These are phyloP conservation scores for Camellia sinensis DNA, from an alignment of 148 eudicot species.

Conservation along the genomic window DNA sequence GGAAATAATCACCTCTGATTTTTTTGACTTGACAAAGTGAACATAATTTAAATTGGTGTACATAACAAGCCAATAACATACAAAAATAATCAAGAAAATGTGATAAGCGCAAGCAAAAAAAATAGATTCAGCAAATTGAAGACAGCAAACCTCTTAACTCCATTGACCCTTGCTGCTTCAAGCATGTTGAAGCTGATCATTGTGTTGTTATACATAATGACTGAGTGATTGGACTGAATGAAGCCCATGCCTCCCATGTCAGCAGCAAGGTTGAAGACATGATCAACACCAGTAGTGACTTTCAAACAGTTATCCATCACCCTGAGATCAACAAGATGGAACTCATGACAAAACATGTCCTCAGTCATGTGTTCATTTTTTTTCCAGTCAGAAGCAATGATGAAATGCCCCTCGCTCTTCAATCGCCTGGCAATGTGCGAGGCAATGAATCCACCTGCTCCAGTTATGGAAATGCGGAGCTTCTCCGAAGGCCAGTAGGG, in stretches of 20 bases:
- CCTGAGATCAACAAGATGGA: conserved; percentile 25
- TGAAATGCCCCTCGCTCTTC: conserved; percentile 24
- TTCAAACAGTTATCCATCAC: conserved; percentile 27
- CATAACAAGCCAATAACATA: not conserved
- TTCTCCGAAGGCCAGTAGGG: conserved; percentile 25
- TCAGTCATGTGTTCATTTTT: conserved; percentile 29
- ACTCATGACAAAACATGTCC: conserved; percentile 30
- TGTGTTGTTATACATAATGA: conserved; percentile 27
- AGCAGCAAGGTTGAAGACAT: conserved; percentile 30
- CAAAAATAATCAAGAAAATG: not conserved
- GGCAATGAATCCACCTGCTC: conserved; percentile 26
- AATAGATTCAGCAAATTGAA: not conserved
- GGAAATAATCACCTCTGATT: too few relatives aligned
- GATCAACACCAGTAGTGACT: conserved; percentile 26
- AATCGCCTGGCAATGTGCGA: conserved; percentile 26
- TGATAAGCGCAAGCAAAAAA: not conserved
- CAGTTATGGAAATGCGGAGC: conserved; percentile 25
- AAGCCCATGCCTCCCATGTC: conserved; percentile 34
- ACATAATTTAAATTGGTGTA: not conserved
- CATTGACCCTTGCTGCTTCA: conserved; percentile 28
- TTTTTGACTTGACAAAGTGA: too few relatives aligned
- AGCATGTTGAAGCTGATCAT: conserved; percentile 32
- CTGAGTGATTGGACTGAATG: conserved; percentile 28
- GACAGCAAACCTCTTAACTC: conserved; percentile 21
- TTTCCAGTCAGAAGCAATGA: conserved; percentile 31